Evolutionary conservation across 371 early-diverging fungal genomes (phyloP), one percentile per base, ranked within the genome.

Genomic region (Apophysomyces variabilis): DNA sequence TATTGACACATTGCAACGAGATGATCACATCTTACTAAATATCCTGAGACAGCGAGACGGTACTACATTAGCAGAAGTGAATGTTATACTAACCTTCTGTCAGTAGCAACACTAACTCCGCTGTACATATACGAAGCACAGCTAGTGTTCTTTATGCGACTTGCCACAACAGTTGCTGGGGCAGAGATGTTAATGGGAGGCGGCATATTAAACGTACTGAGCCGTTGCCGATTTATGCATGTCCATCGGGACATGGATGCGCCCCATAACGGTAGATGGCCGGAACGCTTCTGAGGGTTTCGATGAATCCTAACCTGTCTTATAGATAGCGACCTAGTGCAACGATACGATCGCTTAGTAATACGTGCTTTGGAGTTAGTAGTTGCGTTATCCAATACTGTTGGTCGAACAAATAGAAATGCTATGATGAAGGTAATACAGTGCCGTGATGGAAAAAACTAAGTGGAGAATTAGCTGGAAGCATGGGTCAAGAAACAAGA

Each of bases 91-190:
- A 5, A 50, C 56, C 46, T 38, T 16, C 66, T 21, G 37, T 41
- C 61, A 1, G 32, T 64, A 74, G 82, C 77, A 16, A 72, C 85
- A 50, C 75, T 80, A 26, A 76, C 86, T 45, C 73, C 82, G 57
- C 75, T 87, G 8, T 87, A 86, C 67, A 82, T 92, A 57, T 92
- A 89, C 72, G 92, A 93, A 66, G 74, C 89, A 12, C 91, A 90
- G 75, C 82, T 95, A 85, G 75, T 87, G 1, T 76, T 96, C 46
- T 85, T 96, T 66, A 71, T 92, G 60, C 87, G 91, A n/a, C 72
- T 96, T 43, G 85, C 93, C 1, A 84, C 87, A 68, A 79, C 79
- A 18, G 69, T 74, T n/a, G 90, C 89, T 16, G 94, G 95, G 9
- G 87, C 93, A 0, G 85, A 86, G 46, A 80, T 85, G 68, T 77